Conservation (phyloP, 2,329 filamentous ascomycete species). For the Stemphylium vesicarium region DNA sequence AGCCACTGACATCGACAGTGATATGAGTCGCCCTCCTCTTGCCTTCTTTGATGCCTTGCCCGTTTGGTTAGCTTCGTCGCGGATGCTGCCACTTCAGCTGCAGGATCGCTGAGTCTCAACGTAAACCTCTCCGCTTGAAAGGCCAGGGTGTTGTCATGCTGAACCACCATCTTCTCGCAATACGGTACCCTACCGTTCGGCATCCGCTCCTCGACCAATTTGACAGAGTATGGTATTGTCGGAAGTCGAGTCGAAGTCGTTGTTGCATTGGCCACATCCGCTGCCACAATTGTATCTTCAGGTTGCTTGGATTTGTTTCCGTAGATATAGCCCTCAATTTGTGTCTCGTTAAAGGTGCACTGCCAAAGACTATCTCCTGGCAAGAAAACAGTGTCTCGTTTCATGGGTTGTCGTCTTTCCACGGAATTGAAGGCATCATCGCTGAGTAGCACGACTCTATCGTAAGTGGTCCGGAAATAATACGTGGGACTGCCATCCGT, state of each 20-base stretch:
- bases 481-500: slow-evolving; percentile 19
- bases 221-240: slow-evolving; percentile 31
- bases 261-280: background rate
- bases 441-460: slow-evolving; percentile 29
- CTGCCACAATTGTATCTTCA: background rate
- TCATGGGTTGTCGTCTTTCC: background rate
- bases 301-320: slow-evolving; percentile 3
- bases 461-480: slow-evolving; percentile 31
- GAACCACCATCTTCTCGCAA: slow-evolving; percentile 25
- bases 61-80: slow-evolving; percentile 4
- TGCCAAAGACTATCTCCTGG: slow-evolving; percentile 31
- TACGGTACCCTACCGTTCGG: slow-evolving; percentile 25
- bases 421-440: slow-evolving; percentile 20
- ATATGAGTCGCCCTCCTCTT: background rate
- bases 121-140: slow-evolving; percentile 1
- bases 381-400: slow-evolving; percentile 12
- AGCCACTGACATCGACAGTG: slow-evolving; percentile 33
- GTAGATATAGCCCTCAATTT: slow-evolving; percentile 35
- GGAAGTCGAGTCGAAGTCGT: background rate
- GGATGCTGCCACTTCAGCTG: background rate
- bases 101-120: slow-evolving; percentile 12
- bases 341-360: slow-evolving; percentile 37
- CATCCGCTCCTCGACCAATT: slow-evolving; percentile 30
- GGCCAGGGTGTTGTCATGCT: slow-evolving; percentile 1
- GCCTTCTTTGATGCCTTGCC: background rate